These are phyloP conservation scores for Candida corydali DNA, from an alignment of 805 yeast genomes.

Conservation along the genomic window DNA sequence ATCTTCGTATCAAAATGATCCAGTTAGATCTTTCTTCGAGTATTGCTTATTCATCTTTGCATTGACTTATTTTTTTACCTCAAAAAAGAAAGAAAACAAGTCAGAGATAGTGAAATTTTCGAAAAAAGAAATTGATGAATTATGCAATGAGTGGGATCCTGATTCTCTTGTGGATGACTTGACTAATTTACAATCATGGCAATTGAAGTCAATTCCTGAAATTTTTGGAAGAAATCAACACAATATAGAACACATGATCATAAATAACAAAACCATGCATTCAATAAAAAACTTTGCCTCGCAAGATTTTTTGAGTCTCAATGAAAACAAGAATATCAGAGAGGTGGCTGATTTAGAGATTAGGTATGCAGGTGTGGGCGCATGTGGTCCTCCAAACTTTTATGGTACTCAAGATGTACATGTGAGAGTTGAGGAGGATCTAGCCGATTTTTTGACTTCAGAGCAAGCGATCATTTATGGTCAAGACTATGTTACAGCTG, in stretches of 20 bases:
- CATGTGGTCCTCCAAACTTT: slow-evolving; percentile 98
- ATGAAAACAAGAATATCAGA: slow-evolving; percentile 43
- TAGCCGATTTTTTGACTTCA: slow-evolving; percentile 71
- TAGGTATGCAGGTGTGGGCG: slow-evolving; percentile 83
- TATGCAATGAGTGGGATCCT: slow-evolving; percentile 90
- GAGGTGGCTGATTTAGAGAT: slow-evolving; percentile 56
- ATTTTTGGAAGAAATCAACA: slow-evolving; percentile 53
- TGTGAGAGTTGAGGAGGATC: slow-evolving; percentile 66
- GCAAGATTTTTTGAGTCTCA: slow-evolving; percentile 66
- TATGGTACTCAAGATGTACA: slow-evolving; percentile 95
- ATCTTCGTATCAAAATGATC: slow-evolving; percentile 90
- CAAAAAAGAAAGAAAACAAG: slow-evolving; percentile 72
- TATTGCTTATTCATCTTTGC: slow-evolving; percentile 75
- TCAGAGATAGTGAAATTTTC: slow-evolving; percentile 61
- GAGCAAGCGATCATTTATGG: slow-evolving; percentile 84
- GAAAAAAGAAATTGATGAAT: slow-evolving; percentile 67
- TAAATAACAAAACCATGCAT: slow-evolving; percentile 10
- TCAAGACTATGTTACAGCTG: slow-evolving; percentile 84
- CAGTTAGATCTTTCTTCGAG: slow-evolving; percentile 83
- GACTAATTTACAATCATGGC: slow-evolving; percentile 53
- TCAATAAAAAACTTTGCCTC: slow-evolving; percentile 64
- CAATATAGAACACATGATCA: slow-evolving; percentile 16
- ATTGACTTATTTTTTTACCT: slow-evolving; percentile 73
- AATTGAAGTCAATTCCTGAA: slow-evolving; percentile 58
- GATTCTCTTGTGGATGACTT: slow-evolving; percentile 68